Conservation (phyloP, 2,329 filamentous ascomycete genomes). For the Ilyonectria destructans region DNA sequence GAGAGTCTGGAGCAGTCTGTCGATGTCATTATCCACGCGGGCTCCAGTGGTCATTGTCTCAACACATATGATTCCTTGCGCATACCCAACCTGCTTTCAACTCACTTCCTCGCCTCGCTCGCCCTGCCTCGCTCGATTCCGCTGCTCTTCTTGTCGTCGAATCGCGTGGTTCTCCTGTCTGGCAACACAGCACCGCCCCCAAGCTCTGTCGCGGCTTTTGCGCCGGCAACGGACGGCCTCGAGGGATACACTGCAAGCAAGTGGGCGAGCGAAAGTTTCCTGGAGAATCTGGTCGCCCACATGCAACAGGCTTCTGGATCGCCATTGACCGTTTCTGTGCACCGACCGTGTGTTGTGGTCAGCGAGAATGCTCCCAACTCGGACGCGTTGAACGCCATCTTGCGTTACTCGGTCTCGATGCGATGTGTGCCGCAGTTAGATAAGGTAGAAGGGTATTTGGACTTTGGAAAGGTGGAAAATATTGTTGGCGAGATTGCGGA, state of each 20-base stretch:
- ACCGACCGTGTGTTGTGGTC: constrained; percentile 46
- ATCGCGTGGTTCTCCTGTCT: constrained; percentile 27
- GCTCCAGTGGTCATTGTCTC: constrained; percentile 35
- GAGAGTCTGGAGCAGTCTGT: constrained; percentile 9
- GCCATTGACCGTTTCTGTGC: constrained; percentile 46
- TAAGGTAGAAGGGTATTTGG: constrained; percentile 25
- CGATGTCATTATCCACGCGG: constrained; percentile 35
- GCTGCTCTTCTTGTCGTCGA: constrained; percentile 30
- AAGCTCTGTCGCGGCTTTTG: constrained; percentile 30
- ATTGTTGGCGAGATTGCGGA: constrained; percentile 28
- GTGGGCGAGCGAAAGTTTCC: constrained; percentile 53
- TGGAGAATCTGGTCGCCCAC: constrained; percentile 45
- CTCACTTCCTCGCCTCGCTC: constrained; percentile 23
- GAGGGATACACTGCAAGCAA: constrained; percentile 54
- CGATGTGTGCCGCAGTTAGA: constrained; percentile 32
- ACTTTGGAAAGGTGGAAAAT: constrained; percentile 26
- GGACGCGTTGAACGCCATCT: constrained; percentile 35
- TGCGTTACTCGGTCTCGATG: constrained; percentile 33
- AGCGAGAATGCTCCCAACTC: constrained; percentile 39
- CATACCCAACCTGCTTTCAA: constrained; percentile 30
- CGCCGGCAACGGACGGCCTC: constrained; percentile 40
- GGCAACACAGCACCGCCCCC: constrained; percentile 25
- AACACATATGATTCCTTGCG: constrained; percentile 32
- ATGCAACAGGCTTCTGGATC: constrained; percentile 18
- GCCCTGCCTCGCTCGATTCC: constrained; percentile 32